Evolutionary conservation across 2,329 filamentous ascomycete genomes (phyloP).

Genomic region (Colletotrichum falcatum): DNA sequence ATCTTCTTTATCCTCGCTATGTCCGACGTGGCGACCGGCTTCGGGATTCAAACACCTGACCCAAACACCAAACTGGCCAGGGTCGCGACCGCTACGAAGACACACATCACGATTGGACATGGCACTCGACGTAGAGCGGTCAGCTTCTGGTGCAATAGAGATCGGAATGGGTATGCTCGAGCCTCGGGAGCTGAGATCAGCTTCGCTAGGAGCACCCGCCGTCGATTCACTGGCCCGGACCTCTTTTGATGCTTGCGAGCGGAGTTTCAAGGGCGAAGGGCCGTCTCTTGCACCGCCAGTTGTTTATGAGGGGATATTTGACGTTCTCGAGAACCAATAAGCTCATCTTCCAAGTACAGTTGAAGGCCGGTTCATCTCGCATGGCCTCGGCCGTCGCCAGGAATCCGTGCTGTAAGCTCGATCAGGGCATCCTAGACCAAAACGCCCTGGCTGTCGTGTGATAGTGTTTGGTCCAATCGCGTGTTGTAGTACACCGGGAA

Average conservation of each 20-base stretch:
- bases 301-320: constrained; percentile 36
- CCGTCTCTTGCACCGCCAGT: constrained; percentile 1
- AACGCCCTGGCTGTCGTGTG: background rate
- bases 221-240: background rate
- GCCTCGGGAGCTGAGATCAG: constrained; percentile 21
- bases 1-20: background rate
- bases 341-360: no score
- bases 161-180: constrained; percentile 36
- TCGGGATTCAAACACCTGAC: background rate
- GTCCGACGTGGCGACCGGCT: background rate
- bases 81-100: constrained; percentile 16
- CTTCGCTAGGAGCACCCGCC: constrained; percentile 3
- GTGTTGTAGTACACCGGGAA: background rate
- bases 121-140: constrained; percentile 32
- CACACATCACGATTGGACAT: constrained; percentile 30
- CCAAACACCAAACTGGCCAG: constrained; percentile 16
- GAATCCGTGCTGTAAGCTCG: background rate
- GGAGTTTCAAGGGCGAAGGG: constrained; percentile 13
- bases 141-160: constrained; percentile 26
- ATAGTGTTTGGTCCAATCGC: background rate
- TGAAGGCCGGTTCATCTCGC: background rate
- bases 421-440: background rate
- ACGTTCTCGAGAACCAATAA: constrained; percentile 35
- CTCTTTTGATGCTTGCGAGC: constrained; percentile 15
- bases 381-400: background rate